phyloP scores from a whole-genome alignment of 1,284 basidiomycete species.

The Xerocomus nothofagi region DNA sequence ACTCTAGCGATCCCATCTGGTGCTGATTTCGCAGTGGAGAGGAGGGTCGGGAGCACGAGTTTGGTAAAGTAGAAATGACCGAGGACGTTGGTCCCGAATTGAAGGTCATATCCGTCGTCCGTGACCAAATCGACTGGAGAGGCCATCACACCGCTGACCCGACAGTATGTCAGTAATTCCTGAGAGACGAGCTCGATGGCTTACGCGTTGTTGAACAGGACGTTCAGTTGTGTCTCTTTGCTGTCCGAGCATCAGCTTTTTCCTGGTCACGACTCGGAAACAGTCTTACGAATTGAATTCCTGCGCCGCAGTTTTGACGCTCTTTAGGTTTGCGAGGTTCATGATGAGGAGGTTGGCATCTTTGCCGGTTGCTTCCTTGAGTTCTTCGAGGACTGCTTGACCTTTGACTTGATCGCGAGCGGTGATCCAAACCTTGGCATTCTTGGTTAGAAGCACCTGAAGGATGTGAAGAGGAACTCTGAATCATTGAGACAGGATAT shows the following conservation, averaged over 20 bases:
- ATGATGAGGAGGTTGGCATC: conserved; percentile 51
- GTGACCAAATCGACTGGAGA: conserved; percentile 44
- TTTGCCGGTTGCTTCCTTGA: conserved; percentile 43
- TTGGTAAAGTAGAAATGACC: conserved; percentile 54
- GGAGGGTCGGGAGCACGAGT: conserved; percentile 46
- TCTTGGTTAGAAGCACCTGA: conserved; percentile 48
- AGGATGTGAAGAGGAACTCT: too few species aligned
- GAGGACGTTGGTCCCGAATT: conserved; percentile 58
- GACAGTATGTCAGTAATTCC: not conserved
- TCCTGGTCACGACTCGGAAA: too few species aligned
- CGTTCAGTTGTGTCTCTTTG: conserved; percentile 35
- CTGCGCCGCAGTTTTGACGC: conserved; percentile 47
- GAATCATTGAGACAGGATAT: not conserved
- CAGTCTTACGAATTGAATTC: too few species aligned
- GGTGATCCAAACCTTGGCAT: conserved; percentile 68
- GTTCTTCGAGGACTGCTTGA: conserved; percentile 38
- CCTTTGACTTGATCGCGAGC: too few species aligned
- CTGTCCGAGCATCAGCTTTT: conserved; percentile 35
- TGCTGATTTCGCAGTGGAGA: conserved; percentile 34
- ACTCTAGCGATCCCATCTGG: conserved; percentile 41
- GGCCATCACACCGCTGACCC: conserved; percentile 53
- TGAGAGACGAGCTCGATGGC: not conserved
- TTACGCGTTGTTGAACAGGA: conserved; percentile 32
- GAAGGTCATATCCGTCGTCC: conserved; percentile 53
- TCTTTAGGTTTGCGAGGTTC: conserved; percentile 54